Base-by-base conservation (phyloP, 495 filamentous ascomycete genomes). In the Aspergillus cavernicola region DNA sequence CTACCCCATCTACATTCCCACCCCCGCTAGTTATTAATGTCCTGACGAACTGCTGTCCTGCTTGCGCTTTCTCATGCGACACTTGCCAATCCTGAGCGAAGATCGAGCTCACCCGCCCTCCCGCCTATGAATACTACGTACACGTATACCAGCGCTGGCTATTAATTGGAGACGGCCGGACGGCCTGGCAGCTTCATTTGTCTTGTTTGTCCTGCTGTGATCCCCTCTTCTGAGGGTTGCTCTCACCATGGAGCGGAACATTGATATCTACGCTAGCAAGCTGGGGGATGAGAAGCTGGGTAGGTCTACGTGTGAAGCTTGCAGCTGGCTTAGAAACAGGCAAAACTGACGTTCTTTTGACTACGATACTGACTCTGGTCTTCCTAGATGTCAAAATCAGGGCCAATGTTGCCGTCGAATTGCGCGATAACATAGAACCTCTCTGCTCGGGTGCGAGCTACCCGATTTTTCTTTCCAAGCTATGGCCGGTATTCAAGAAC, bases 401-500 rank as follows among this genome's bases (percentile, higher is more conserved):
- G 70, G 79, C 85, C 43, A 86, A 88, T 65, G 78, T 87, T 49
- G 88, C 90, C 36, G 81, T 83, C 50, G 84, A 92, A 58, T 70
- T 96, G 57, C 85, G 92, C 60, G 91, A 97, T 71, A 88, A 76
- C 59, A 86, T 95, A 57, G 92, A 97, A 55, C 78, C 81, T 47
- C 82, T 83, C 57, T 85, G 77, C 67, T 80, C 79, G 40, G 79
- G 81, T 49, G 66, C 77, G 49, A 76, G 70, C 54, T 97, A 97
- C 65, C 72, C 80, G 15, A 69, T 74, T 29, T 97, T 97, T 64
- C 79, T 97, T 53, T 79, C 84, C 58, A 88, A 88, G 71, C 71
- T 97, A 58, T 85, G 96, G 72, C 95, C 95, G 12, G 77, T 95
- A n/a, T 90, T 97, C 71, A 79, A 90, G 66, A 82, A 82, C 56